Evolutionary conservation across 306 rosid genomes (phyloP), one percentile per base, ranked within the genome.

Genomic region (Cicer yamashitae): DNA sequence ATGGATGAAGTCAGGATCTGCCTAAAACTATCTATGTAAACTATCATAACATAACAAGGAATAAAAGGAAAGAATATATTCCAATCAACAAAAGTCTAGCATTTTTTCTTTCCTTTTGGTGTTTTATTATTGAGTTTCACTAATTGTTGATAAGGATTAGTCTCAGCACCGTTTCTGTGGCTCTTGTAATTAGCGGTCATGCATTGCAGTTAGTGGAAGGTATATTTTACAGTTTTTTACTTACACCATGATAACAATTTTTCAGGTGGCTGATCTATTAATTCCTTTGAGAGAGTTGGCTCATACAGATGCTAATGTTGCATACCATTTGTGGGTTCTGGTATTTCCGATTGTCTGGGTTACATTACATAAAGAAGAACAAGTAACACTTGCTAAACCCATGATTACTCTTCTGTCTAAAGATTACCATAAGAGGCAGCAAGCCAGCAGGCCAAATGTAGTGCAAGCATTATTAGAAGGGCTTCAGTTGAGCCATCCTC

Each of bases 261-360:
- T 80, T 44, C 82, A 94, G 99, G 98, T 96, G 70, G 89, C 89
- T 77, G 92, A 96, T 88, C 96, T 96, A 44, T 85, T 96, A 73
- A 86, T 86, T 85, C 98, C 99, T 9, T 77, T 96, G 83, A 83
- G 99, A 87, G 99, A 96, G 86, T 82, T 96, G 76, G 99, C 99
- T 71, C 97, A 96, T 85, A 87, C 87, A 43, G 99, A 96, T 75
- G 96, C 99, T 48, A 96, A 96, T 90, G 98, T 96, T 18, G 97
- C 99, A 12, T 96, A 96, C 76, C 99, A 96, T 88, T 83, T 96
- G 80, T 96, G 99, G 99, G 99, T 96, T 71, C 82, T 96, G 86
- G 99, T 96, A 34, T 96, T 96, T 83, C 99, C 99, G 59, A 96
- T 96, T 79, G 99, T 92, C 62, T 96, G 99, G 99, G 96, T 92